Evolutionary conservation across 495 filamentous ascomycete genomes (phyloP), one percentile per base, ranked within the genome.

Genomic region (Zalerion maritima): DNA sequence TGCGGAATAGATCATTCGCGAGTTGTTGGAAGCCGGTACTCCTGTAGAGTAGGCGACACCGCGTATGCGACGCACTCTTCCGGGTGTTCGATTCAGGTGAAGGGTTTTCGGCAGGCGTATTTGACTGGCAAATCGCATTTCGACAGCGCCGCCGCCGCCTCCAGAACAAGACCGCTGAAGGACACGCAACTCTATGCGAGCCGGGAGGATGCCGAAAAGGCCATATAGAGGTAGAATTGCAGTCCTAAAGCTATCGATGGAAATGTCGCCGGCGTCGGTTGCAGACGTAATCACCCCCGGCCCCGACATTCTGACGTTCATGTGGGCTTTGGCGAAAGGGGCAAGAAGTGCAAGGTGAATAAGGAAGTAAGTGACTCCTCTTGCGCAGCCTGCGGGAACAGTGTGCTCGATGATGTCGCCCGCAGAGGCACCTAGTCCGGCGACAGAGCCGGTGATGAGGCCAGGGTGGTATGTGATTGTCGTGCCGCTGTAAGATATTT

Each of bases 401-500:
- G 76, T 73, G 57, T 93, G 84, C 29, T 62, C 64, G 45, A 94
- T 67, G 31, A 83, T 66, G 31, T 85, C 79, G 37, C 73, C 72
- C 33, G 58, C 62, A 14, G 57, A 54, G 12, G 78, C 72, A 36
- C 76, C 78, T 12, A 61, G 53, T 20, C 81, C 79, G 2, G 72
- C 54, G 7, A 73, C 61, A 25, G 70, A 75, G 26, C 86, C 91
- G 1, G 79, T 86, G 39, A 99, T 86, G 4, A 99, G 61, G 16
- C 91, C 91, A 0, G 91, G 91, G 27, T 78, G 75, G 58, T 89
- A 96, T 19, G 84, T 73, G 24, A 96, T 63, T 9, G 81, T 82
- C 0, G 89, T 96, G 39, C 91, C 89, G 6, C 82, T 94, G 54
- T 91, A 82, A 10, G 83, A 89, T 41, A 99, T 91, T 46, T 94